Percentiles rank a stretch among this genome's conserved stretches.
These are phyloP conservation scores for Balansia obtecta DNA, from an alignment of 2,329 filamentous ascomycete species.

Conservation along the genomic window DNA sequence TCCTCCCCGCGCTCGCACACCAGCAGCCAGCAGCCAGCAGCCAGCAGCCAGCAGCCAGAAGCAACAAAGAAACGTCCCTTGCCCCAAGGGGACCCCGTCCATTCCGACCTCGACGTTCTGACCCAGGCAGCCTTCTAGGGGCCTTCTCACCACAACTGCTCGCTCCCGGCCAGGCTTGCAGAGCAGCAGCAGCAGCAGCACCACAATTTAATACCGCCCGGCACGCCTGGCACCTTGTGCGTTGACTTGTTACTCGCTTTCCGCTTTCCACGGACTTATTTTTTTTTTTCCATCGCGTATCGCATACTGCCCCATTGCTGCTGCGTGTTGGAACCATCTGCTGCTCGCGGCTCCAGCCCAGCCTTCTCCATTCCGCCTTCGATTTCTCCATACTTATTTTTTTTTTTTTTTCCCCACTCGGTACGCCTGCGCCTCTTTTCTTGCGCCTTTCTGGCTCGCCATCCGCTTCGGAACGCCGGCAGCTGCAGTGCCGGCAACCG, in stretches of 20 bases:
- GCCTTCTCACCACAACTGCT: background rate
- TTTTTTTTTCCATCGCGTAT: no score
- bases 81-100: background rate
- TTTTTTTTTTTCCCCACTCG: no score
- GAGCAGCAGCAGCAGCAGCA: no score
- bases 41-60: no score
- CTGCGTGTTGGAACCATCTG: background rate
- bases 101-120: background rate
- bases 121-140: background rate
- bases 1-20: no score
- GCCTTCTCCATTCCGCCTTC: background rate
- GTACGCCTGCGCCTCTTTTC: background rate
- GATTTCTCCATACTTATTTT: background rate
- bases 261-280: background rate
- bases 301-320: background rate
- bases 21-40: no score
- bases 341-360: background rate
- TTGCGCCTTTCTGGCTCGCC: background rate
- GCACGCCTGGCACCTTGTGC: background rate
- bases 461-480: conserved; percentile 7
- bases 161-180: background rate
- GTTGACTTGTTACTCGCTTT: background rate
- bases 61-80: background rate
- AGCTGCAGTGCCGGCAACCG: conserved; percentile 5
- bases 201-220: background rate